These are phyloP conservation scores for Starmerella khaoyaiensis DNA, from an alignment of 805 yeast genomes.

Conservation along the genomic window DNA sequence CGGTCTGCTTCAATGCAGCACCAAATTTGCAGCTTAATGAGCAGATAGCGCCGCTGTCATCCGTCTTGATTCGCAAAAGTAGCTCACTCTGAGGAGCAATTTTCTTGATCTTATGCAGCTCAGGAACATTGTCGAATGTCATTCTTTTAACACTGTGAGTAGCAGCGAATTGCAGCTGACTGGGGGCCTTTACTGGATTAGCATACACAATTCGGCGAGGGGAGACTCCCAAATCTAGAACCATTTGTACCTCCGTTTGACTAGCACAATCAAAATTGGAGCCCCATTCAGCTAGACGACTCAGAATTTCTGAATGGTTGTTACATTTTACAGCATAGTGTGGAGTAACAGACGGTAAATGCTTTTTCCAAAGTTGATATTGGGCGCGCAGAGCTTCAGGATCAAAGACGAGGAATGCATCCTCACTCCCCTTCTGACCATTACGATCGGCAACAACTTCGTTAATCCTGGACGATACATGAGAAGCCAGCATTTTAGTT, in stretches of 20 bases:
- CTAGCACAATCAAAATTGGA: conserved; percentile 90
- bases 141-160: conserved; percentile 50
- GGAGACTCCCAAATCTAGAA: conserved; percentile 38
- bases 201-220: conserved; percentile 72
- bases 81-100: conserved; percentile 58
- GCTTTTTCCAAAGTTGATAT: conserved; percentile 45
- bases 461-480: neutral
- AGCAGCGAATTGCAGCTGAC: conserved; percentile 60
- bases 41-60: conserved; percentile 78
- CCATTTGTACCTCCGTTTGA: conserved; percentile 59
- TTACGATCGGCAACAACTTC: conserved; percentile 3
- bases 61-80: conserved; percentile 73
- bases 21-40: conserved; percentile 83
- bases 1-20: conserved; percentile 46
- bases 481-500: neutral
- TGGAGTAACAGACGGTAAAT: conserved; percentile 69
- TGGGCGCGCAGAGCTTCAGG: conserved; percentile 57
- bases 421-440: conserved; percentile 32
- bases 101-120: conserved; percentile 56
- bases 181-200: conserved; percentile 83
- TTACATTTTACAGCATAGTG: conserved; percentile 93
- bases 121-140: conserved; percentile 83
- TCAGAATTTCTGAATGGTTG: conserved; percentile 50
- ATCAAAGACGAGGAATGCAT: conserved; percentile 81
- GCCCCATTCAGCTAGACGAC: conserved; percentile 46